Base-by-base conservation (phyloP, 1,284 basidiomycete species). In the Ustilago sp. region DNA sequence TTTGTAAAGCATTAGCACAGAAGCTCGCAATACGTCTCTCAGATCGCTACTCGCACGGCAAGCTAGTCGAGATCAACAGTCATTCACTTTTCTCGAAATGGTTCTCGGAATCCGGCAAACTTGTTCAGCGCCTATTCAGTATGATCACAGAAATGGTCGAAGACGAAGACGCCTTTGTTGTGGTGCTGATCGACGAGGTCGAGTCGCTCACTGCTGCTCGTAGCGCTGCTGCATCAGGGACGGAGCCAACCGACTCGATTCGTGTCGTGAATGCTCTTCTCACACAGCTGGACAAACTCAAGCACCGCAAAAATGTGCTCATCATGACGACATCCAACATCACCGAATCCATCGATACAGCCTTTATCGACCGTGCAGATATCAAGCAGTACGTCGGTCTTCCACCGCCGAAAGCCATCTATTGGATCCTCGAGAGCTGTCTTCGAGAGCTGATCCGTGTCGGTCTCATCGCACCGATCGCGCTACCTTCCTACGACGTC, bases 291-390 rank as follows among this genome's bases (percentile, higher is more conserved):
- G 97, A 99, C 88, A 97, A 96, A 86, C 89, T 99, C 17, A 95
- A 94, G 86, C 91, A 93, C 74, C 90, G 91, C 71, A 95, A 93
- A 87, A 99, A 99, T 83, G 94, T 95, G 3, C 88, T 99, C 13
- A 92, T 99, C 36, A 93, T 99, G 91, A 93, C 97, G 0, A 99
- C 97, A 0, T 97, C 94, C 67, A 99, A 99, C 86, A 90, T 99
- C 7, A 92, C 92, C 0, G 93, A 94, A 80, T 93, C 95, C 0
- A 99, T 99, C 71, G 96, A 99, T 84, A 91, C 91, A 52, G 97
- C 96, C 0, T 99, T 98, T 84, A 91, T 98, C 60, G 97, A 99
- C 84, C 92, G 97, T 52, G 97, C 95, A 12, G 97, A 99, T 83
- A 94, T 99, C 66, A 91, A 96, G 53, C 95, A 98, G 88, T 97